Evolutionary conservation across 331 rosid genomes (phyloP), one percentile per base, ranked within the genome.

Genomic region (Malus hybrid): DNA sequence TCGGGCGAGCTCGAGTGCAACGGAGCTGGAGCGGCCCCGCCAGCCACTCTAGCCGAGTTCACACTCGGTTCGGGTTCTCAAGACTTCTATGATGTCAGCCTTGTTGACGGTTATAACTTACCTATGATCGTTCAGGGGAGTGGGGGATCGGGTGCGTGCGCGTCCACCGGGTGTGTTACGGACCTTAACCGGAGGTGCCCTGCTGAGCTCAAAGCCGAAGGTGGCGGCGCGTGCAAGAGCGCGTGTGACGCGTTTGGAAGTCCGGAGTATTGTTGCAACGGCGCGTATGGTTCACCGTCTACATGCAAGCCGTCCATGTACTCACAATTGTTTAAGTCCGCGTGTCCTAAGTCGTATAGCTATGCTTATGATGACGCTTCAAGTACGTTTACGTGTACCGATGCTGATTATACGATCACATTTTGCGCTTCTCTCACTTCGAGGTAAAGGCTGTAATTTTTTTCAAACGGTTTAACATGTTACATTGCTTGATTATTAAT

Each of bases 31-130:
- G 88, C 88, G 0, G 31, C 70, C 3, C 88, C 85, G 1, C 88
- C 88, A 16, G 88, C 88, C 4, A 84, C 88, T 27, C 65, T 84
- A 16, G 88, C 85, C 3, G 88, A 84, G 83, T 84, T 84, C 77
- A 84, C 88, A 4, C 85, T 84, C 62, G 88, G 88, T 3, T 75
- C 87, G 0, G 79, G 78, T 3, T 42, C 81, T 39, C 73, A 15
- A 31, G 88, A 84, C 39, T 84, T 84, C 59, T 84, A 84, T 73
- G 88, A 84, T 46, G 85, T 81, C 18, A 84, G 88, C 74, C 71
- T 84, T 1, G 88, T 84, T 13, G 88, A 84, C 66, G 88, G 88
- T 31, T 84, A 80, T 42, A 84, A 84, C 55, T 46, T 84, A 8
- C 81, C 83, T 15, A 81, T 84, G 85, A 20, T 81, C 14, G 81